phyloP scores from a whole-genome alignment of 1,139 yeast species.

The Yamadazyma atlantica region DNA sequence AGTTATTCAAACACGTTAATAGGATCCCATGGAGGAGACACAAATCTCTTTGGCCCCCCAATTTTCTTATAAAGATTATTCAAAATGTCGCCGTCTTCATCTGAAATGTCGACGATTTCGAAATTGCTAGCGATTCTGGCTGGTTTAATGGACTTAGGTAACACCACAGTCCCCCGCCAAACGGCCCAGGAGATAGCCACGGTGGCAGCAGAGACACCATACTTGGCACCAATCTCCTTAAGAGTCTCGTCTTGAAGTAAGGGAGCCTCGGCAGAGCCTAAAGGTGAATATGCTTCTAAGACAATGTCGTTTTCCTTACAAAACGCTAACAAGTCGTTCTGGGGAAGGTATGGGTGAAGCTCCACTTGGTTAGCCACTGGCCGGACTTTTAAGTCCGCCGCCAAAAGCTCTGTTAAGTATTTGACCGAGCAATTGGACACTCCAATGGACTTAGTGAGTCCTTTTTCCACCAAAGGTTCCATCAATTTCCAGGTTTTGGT shows the following conservation, averaged over 20 bases:
- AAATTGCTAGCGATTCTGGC: conserved; percentile 61
- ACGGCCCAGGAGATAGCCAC: conserved; percentile 72
- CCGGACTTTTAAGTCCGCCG: conserved; percentile 44
- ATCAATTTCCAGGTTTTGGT: conserved; percentile 64
- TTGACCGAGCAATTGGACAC: conserved; percentile 69
- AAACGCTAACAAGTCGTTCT: conserved; percentile 57
- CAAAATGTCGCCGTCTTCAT: conserved; percentile 54
- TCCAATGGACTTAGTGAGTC: conserved; percentile 67
- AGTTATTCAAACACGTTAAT: background rate
- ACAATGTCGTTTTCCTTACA: conserved; percentile 54
- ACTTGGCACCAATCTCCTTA: conserved; percentile 51
- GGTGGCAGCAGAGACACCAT: conserved; percentile 57
- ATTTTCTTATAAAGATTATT: conserved; percentile 39
- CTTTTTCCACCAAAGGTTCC: conserved; percentile 57
- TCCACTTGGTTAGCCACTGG: conserved; percentile 80
- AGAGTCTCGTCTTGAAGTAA: conserved; percentile 52
- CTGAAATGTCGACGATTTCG: conserved; percentile 47
- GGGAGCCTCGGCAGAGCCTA: conserved; percentile 71
- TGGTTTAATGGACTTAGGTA: conserved; percentile 71
- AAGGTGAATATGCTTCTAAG: conserved; percentile 77
- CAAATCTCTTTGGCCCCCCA: conserved; percentile 40
- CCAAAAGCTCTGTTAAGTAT: conserved; percentile 49
- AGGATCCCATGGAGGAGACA: conserved; percentile 2
- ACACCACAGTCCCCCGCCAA: conserved; percentile 64
- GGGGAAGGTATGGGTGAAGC: conserved; percentile 74